These are phyloP conservation scores for Ceratocystis papillata DNA, from an alignment of 2,329 filamentous ascomycete species.

Conservation along the genomic window DNA sequence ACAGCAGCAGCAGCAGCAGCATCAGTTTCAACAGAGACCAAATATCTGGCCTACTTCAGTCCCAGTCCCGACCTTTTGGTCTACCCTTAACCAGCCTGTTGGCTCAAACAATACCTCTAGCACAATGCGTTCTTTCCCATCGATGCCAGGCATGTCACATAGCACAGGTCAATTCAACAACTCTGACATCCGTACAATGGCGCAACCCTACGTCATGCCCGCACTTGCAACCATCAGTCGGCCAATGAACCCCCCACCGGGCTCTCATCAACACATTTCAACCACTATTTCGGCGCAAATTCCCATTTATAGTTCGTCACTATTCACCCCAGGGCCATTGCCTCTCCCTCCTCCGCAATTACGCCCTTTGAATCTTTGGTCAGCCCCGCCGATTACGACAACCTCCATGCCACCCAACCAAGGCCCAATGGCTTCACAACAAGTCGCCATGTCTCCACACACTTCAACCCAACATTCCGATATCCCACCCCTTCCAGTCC, in stretches of 20 bases:
- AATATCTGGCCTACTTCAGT: background rate
- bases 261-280: background rate
- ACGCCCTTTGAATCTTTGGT: background rate
- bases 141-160: background rate
- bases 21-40: background rate
- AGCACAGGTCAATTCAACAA: conserved; percentile 8
- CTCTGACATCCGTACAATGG: conserved; percentile 4
- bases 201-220: background rate
- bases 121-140: background rate
- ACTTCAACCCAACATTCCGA: background rate
- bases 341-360: background rate
- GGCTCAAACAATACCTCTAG: background rate
- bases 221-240: conserved; percentile 2
- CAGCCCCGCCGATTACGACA: background rate
- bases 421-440: background rate
- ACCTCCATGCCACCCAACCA: background rate
- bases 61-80: background rate
- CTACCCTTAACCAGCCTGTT: background rate
- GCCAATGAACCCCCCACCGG: background rate
- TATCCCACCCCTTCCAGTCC: background rate
- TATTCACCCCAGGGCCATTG: background rate
- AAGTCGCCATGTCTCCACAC: background rate
- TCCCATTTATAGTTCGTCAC: background rate
- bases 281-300: background rate
- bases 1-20: background rate